Evolutionary conservation across 2,329 filamentous ascomycete species (phyloP), one percentile per base, ranked within the genome.

Genomic region (Neoascochyta sp.): DNA sequence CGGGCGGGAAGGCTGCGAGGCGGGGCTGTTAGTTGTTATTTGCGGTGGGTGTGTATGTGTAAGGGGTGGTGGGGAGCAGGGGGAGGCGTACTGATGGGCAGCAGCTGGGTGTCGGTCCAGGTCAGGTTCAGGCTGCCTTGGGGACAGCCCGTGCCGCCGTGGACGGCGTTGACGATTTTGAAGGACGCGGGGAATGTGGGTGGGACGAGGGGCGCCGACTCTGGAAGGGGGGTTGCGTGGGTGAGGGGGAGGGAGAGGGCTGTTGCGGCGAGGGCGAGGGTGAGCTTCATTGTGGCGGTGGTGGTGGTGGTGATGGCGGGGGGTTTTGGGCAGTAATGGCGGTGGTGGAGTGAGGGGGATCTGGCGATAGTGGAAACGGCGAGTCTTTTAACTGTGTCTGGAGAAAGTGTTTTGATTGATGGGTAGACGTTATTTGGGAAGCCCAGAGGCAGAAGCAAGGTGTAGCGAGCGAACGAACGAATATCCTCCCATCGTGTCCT

Each of bases 81-180:
- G 7, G 7, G 17, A 9, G 13, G 31, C 50, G 26, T 48, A 59
- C 54, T 45, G 28, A 62, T 60, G 12, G 58, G 58, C 4, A 62
- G 34, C 16, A 60, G 39, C 15, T 32, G 31, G 35, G 47, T 43
- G 31, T 58, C 49, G 16, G 48, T 57, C 47, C 49, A 60, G 31
- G 52, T 30, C 27, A 60, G 35, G 34, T 62, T 48, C 31, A 62
- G 53, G 38, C 54, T 58, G 28, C 54, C 58, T 34, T 58, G 55
- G 3, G 58, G 58, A 29, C 58, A 62, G 17, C 58, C 58, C 2
- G 54, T 58, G 32, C 58, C 58, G 19, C 55, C 58, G 7, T 40
- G 52, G 20, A 55, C 34, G 22, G 60, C 48, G 8, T 45, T 52
- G 8, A 40, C 44, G 45, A 62, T 58, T 10, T 47, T 57, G 47